A percentile compares a stretch with the other conserved stretches of the same genome.
Evolutionary conservation across 139 green algal species (phyloP).

Genomic region (Volvox africanus): DNA sequence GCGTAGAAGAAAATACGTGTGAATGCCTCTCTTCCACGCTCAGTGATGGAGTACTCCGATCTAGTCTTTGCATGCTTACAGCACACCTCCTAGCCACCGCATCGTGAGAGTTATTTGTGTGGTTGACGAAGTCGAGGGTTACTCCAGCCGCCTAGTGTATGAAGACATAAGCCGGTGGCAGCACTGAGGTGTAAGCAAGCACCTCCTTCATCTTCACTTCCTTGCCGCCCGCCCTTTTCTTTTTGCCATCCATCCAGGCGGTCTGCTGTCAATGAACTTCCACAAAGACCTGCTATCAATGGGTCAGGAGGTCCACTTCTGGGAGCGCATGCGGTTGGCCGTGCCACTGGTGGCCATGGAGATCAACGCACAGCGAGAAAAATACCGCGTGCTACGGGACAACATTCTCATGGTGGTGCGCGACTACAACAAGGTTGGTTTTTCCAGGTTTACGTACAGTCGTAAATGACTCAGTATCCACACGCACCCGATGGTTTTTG

Average conservation of each 20-base stretch:
- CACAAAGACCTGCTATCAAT: slow-evolving; percentile 81
- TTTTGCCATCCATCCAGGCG: slow-evolving; percentile 51
- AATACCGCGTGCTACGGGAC: slow-evolving; percentile 86
- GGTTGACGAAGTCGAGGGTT: too few species aligned
- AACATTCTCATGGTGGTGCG: slow-evolving; percentile 74
- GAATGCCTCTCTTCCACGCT: too few species aligned
- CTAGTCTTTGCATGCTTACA: too few species aligned
- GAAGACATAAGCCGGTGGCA: too few species aligned
- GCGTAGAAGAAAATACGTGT: too few species aligned
- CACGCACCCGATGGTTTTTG: too few species aligned
- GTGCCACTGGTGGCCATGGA: slow-evolving; percentile 90
- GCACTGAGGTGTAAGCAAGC: too few species aligned
- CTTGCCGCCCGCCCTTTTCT: neutral
- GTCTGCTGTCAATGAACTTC: slow-evolving; percentile 87
- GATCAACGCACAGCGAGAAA: slow-evolving; percentile 87
- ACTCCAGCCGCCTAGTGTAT: too few species aligned
- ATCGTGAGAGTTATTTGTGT: too few species aligned
- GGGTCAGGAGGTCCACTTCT: slow-evolving; percentile 83
- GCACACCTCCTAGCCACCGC: too few species aligned
- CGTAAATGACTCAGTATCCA: too few species aligned
- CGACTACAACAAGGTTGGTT: slow-evolving; percentile 76
- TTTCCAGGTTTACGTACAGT: neutral
- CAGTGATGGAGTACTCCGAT: too few species aligned
- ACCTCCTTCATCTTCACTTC: neutral
- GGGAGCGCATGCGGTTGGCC: slow-evolving; percentile 86